These are phyloP conservation scores for Acanthamoeba lenticulata DNA, from an alignment of 208 protist genomes.

Conservation along the genomic window DNA sequence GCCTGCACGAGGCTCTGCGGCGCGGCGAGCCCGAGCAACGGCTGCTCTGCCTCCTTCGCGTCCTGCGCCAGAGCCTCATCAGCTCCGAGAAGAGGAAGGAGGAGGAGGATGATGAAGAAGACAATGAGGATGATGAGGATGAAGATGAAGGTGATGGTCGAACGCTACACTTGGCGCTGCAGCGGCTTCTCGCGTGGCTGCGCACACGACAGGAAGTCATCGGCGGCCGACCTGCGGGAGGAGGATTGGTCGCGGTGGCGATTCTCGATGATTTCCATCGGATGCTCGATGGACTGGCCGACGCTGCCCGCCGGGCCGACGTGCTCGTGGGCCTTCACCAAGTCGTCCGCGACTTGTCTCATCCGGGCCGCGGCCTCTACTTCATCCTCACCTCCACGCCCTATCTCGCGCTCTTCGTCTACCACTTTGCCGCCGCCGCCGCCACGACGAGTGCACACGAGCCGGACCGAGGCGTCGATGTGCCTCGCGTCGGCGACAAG, in stretches of 20 bases:
- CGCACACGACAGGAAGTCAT: too few relatives aligned
- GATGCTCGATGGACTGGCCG: neutral
- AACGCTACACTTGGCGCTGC: neutral
- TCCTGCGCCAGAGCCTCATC: neutral
- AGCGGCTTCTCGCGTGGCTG: too few relatives aligned
- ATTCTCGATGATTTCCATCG: neutral
- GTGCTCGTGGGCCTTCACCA: neutral
- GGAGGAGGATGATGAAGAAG: neutral
- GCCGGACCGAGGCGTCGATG: neutral
- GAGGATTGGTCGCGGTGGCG: neutral
- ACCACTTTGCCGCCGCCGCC: neutral
- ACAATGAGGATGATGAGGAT: neutral
- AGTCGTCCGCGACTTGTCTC: neutral
- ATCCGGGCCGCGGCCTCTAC: neutral
- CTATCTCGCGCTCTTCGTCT: neutral
- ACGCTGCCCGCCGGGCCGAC: neutral
- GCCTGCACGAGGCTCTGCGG: neutral
- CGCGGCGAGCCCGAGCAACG: neutral
- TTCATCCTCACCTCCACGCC: neutral
- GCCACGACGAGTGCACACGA: neutral
- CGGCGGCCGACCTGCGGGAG: neutral
- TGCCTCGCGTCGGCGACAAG: neutral
- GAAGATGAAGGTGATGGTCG: neutral
- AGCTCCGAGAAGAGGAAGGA: too few relatives aligned
- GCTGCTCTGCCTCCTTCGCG: neutral